Evolutionary conservation across 2,329 filamentous ascomycete genomes (phyloP).

Genomic region (Penicillium sp.): DNA sequence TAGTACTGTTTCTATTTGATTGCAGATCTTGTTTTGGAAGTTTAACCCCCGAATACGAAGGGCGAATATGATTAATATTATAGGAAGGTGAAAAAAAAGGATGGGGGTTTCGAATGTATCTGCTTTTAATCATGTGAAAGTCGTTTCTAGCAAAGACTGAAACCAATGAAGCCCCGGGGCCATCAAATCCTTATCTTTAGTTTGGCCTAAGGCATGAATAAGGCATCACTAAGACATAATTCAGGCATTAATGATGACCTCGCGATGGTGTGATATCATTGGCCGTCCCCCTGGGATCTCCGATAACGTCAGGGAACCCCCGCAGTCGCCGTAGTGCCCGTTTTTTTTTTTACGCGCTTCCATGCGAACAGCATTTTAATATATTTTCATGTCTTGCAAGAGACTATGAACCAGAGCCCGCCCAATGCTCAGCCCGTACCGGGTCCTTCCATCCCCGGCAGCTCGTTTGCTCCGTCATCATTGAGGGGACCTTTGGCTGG

Average conservation of each 20-base stretch:
- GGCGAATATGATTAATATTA: no score
- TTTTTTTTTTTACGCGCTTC: not conserved
- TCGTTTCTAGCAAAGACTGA: no score
- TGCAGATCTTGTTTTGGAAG: no score
- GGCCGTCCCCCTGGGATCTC: not conserved
- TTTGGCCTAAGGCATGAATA: no score
- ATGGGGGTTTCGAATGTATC: no score
- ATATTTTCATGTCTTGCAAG: not conserved
- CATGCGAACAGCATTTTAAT: not conserved
- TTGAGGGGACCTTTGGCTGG: conserved; percentile 23
- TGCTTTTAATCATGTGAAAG: no score
- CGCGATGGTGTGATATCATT: conserved; percentile 1
- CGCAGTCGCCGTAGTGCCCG: not conserved
- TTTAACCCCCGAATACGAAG: no score
- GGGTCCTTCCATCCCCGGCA: conserved; percentile 7
- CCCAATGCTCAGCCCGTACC: conserved; percentile 5
- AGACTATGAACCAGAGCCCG: conserved; percentile 20
- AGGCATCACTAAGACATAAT: no score
- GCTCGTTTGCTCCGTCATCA: conserved; percentile 5
- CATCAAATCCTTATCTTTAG: no score
- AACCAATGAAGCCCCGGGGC: no score
- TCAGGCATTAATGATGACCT: conserved; percentile 1
- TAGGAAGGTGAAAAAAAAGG: no score
- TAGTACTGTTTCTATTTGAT: no score
- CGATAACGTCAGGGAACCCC: conserved; percentile 6